Percentiles rank a stretch among this genome's conserved stretches.
Evolutionary conservation across 345 rosid species (phyloP).

Genomic region (Sisymbrium altissimum): DNA sequence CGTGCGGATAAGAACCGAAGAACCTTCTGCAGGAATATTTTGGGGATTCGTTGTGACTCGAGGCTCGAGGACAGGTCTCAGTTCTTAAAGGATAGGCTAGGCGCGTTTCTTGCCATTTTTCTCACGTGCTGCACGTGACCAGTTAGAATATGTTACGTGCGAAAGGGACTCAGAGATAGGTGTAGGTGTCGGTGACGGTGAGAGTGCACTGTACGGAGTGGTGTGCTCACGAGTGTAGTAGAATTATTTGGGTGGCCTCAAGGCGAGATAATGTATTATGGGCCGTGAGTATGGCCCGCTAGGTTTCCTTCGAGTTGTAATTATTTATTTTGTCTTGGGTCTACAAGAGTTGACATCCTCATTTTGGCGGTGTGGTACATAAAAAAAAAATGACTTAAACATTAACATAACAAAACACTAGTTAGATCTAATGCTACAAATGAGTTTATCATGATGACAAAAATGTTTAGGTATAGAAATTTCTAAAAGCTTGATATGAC

Average conservation of each 20-base stretch:
- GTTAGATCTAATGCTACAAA: too few species aligned
- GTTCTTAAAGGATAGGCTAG: background rate
- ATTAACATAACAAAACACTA: too few species aligned
- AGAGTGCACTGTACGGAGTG: background rate
- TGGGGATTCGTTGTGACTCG: slow-evolving; percentile 12
- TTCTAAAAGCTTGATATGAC: too few species aligned
- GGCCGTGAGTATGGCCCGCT: slow-evolving; percentile 10
- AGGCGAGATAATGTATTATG: background rate
- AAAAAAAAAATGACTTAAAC: background rate
- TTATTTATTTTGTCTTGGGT: slow-evolving; percentile 13
- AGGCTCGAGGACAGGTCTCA: background rate
- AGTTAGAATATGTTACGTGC: background rate
- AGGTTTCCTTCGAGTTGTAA: background rate
- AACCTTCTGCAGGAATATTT: slow-evolving; percentile 18
- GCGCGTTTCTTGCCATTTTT: background rate
- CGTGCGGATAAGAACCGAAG: slow-evolving; percentile 23
- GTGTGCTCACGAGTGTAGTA: background rate
- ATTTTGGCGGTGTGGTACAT: background rate
- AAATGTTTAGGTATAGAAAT: too few species aligned
- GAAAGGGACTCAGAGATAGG: background rate
- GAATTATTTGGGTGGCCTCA: background rate
- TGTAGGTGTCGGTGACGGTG: slow-evolving; percentile 2
- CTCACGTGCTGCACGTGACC: slow-evolving; percentile 17
- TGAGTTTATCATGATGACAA: too few species aligned
- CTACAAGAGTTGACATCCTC: background rate